Conservation (phyloP, 345 rosid species). For the Arabidopsis thaliana region DNA sequence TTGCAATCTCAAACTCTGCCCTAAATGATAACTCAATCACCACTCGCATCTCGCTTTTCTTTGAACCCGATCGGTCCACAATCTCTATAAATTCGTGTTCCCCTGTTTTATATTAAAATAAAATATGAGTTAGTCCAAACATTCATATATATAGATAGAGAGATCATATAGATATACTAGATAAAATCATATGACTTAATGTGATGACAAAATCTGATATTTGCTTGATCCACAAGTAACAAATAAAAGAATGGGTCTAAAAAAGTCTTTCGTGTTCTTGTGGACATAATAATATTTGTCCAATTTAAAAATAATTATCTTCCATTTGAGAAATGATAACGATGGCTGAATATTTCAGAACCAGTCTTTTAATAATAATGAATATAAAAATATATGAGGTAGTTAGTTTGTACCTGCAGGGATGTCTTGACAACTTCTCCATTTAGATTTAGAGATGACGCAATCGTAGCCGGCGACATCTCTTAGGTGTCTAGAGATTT, state of each 20-base stretch:
- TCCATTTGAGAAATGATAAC: constrained; percentile 11
- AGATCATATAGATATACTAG: no score
- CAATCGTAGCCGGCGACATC: constrained; percentile 58
- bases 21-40: constrained; percentile 75
- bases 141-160: background rate
- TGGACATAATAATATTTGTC: constrained; percentile 3
- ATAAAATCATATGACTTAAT: no score
- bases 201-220: background rate
- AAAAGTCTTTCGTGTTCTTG: constrained; percentile 5
- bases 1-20: constrained; percentile 83
- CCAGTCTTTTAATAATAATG: background rate
- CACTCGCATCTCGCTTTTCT: constrained; percentile 61
- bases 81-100: constrained; percentile 72
- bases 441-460: constrained; percentile 73
- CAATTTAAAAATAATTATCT: background rate
- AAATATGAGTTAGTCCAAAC: background rate
- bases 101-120: constrained; percentile 48
- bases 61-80: constrained; percentile 55
- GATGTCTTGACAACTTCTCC: constrained; percentile 71
- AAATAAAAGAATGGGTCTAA: background rate
- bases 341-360: constrained; percentile 11
- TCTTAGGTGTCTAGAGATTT: constrained; percentile 60
- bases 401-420: constrained; percentile 62
- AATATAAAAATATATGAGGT: background rate
- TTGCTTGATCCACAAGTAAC: background rate